Base-by-base conservation (phyloP, 2,329 filamentous ascomycete genomes). In the Fusarium beomiforme region DNA sequence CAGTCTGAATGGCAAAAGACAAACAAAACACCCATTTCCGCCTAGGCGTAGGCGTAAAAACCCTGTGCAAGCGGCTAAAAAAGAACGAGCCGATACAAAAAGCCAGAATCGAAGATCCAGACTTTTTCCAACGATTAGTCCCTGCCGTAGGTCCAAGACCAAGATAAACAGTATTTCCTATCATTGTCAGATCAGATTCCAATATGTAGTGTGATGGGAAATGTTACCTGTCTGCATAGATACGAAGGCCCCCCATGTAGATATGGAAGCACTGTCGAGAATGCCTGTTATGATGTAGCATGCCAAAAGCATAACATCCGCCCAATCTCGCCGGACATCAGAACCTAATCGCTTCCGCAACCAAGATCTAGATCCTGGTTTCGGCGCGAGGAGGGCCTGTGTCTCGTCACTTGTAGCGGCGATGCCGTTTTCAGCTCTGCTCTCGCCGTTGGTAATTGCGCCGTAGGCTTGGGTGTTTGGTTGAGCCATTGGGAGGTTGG, bases 231-330 rank as follows among this genome's bases (percentile, higher is more conserved):
- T 95, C 78, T 95, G 93, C 92, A 95, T 95, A 75, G 90, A 93
- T 42, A 94, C 92, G 74, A 95, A 95, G 5, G 91, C 91, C 16
- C 92, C 91, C 90, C 92, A 95, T 43, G 92, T 91, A 62, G 90
- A 91, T 49, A 93, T 91, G 5, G 92, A 90, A 5, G 91, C 90
- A 80, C 91, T 93, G 80, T 95, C 93, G 11, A 94, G 86, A 14
- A 95, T 83, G 7, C 93, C 93, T 0, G 93, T 95, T 77, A 94
- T 91, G 70, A 93, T 82, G 78, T 94, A 95, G 81, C 91, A 93
- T 31, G 89, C 82, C 7, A 95, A 83, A 41, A 95, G 84, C 23
- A 93, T 83, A 3, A 92, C 69, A 76, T 95, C 92, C 17, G 90
- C 88, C 85, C 89, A 87, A 46, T 87, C 84, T 31, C 89, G 88